Percentiles rank a stretch among this genome's conserved stretches.
These are phyloP conservation scores for Quercus agrifolia DNA, from an alignment of 306 rosid species.

Conservation along the genomic window DNA sequence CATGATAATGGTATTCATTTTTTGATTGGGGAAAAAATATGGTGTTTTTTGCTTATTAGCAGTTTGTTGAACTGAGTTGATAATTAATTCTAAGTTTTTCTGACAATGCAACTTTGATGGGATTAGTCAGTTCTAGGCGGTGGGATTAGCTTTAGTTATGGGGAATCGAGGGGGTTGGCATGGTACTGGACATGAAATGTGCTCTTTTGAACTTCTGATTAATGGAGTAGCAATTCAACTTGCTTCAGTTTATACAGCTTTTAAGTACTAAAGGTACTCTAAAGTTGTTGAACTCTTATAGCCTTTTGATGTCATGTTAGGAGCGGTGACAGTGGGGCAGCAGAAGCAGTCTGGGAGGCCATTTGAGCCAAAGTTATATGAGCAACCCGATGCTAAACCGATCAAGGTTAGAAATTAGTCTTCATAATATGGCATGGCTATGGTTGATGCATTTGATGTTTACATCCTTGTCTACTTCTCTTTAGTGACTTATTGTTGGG, in stretches of 20 bases:
- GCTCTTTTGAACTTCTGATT: constrained; percentile 1
- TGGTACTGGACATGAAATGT: background rate
- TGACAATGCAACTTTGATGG: background rate
- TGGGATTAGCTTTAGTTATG: background rate
- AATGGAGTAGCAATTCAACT: constrained; percentile 5
- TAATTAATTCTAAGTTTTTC: background rate
- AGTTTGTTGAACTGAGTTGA: background rate
- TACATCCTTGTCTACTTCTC: background rate
- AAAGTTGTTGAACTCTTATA: constrained; percentile 11
- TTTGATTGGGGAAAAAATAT: background rate
- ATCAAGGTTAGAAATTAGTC: constrained; percentile 43
- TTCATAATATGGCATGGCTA: background rate
- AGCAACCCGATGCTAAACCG: constrained; percentile 23
- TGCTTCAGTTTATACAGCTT: constrained; percentile 23
- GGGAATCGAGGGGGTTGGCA: background rate
- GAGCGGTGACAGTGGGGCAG: constrained; percentile 31
- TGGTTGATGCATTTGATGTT: background rate
- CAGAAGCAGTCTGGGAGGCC: constrained; percentile 42
- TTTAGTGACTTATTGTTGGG: background rate
- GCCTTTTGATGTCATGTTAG: constrained; percentile 22
- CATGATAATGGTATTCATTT: background rate
- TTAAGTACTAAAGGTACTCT: constrained; percentile 3
- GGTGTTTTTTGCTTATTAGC: background rate
- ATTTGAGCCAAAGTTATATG: constrained; percentile 49
- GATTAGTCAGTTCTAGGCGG: background rate